Conservation (phyloP, 2,329 filamentous ascomycete species). For the Fusarium beomiforme region DNA sequence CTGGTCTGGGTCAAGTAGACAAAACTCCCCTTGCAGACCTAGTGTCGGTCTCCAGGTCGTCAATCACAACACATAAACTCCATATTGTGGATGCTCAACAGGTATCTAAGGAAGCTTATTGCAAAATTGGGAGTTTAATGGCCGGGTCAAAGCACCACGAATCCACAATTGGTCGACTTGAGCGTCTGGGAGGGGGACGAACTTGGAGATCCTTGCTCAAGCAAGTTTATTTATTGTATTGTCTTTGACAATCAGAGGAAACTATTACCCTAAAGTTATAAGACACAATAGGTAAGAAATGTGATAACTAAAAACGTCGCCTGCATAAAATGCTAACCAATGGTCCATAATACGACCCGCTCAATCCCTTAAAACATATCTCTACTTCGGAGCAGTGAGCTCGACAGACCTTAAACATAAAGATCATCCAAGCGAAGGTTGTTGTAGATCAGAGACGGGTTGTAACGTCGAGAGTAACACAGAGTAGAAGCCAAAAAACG, state of each 20-base stretch:
- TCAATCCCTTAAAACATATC: neutral
- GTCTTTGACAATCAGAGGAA: too few relatives aligned
- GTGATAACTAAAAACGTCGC: too few relatives aligned
- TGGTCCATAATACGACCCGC: too few relatives aligned
- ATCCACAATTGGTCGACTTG: conserved; percentile 7
- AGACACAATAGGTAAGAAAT: neutral
- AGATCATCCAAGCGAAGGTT: neutral
- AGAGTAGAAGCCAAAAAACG: neutral
- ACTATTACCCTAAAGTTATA: neutral
- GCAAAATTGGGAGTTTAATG: neutral
- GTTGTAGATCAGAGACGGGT: neutral
- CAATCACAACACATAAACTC: conserved; percentile 14
- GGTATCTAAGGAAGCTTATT: neutral
- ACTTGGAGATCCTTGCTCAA: neutral
- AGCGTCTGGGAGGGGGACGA: neutral
- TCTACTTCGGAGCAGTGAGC: neutral
- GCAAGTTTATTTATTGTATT: neutral
- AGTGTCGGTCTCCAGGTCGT: conserved; percentile 11
- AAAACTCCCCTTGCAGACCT: conserved; percentile 6
- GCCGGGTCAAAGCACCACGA: conserved; percentile 3
- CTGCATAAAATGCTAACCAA: too few relatives aligned
- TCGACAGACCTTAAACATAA: neutral
- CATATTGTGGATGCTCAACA: conserved; percentile 10
- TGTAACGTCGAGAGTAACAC: neutral
- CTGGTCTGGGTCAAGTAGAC: neutral